Evolutionary conservation across 1,139 yeast species (phyloP), one percentile per base, ranked within the genome.

Genomic region (Schwanniomyces etchellsii): DNA sequence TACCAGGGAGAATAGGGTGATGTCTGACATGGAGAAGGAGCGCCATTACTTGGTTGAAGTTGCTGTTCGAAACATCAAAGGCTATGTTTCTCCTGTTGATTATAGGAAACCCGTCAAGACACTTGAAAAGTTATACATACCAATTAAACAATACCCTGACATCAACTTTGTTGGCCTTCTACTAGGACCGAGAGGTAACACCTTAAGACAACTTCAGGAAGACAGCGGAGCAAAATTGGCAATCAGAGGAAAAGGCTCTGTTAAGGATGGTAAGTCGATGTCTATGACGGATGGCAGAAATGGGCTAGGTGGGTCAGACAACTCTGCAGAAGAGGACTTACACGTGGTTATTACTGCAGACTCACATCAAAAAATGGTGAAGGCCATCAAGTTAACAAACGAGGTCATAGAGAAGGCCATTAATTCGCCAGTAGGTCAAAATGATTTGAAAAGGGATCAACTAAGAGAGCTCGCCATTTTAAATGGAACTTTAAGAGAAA

Each of bases 141-240:
- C 98, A 0, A 83, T 77, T 2, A 73, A 79, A 31, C 94, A 88
- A 38, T 82, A 86, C 55, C 97, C 97, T 0, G 93, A 83, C 31
- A 81, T 91, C 43, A 93, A 93, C 58, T 89, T 89, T 49, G 85
- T 91, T 33, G 99, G 99, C 0, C 68, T 84, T 32, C 62, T 93
- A 23, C 60, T 93, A 34, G 99, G 99, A 0, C 98, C 99, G 20
- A 79, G 99, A 64, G 99, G 97, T 14, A 81, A 83, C 45, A 91
- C 96, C 0, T 60, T 89, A 44, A 74, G 85, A 38, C 77, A 77
- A 44, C 61, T 93, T 57, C 95, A 89, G 50, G 80, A 77, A 29
- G 77, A 81, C 31, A 79, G 93, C 29, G 95, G 95, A 1, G 95
- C 96, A 14, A 73, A 72, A 38, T 79, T 89, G 38, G 93, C 89